Evolutionary conservation across 352 stramenopile species (phyloP).

Genomic region (Phytophthora cryptogea): DNA sequence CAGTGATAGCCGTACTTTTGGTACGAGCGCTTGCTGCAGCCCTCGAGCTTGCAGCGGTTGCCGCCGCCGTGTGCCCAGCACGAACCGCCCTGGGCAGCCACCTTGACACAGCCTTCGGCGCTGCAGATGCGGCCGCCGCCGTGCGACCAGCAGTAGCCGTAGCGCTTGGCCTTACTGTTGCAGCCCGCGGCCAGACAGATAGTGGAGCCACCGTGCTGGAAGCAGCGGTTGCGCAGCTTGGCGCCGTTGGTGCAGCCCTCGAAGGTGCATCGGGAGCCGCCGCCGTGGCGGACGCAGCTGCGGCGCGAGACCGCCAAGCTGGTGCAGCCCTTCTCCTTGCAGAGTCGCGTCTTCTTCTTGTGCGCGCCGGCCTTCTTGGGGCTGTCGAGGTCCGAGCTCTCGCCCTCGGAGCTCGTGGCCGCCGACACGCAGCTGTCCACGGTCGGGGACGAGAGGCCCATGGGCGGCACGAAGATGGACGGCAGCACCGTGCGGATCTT

Average conservation of each 20-base stretch:
- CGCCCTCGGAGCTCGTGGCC: slow-evolving; percentile 32
- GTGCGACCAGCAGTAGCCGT: slow-evolving; percentile 83
- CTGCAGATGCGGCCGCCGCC: slow-evolving; percentile 76
- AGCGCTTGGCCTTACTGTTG: slow-evolving; percentile 77
- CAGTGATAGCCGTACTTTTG: slow-evolving; percentile 80
- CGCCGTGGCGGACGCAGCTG: slow-evolving; percentile 63
- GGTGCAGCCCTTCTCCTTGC: slow-evolving; percentile 67
- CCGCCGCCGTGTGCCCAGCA: slow-evolving; percentile 76
- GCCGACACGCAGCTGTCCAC: slow-evolving; percentile 19
- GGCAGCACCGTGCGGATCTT: slow-evolving; percentile 19
- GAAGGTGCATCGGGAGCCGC: slow-evolving; percentile 58
- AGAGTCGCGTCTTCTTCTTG: slow-evolving; percentile 61
- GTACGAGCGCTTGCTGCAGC: slow-evolving; percentile 74
- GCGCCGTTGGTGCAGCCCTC: slow-evolving; percentile 68
- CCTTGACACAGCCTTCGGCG: slow-evolving; percentile 57
- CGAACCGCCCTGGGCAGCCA: slow-evolving; percentile 65
- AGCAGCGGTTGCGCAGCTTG: slow-evolving; percentile 78
- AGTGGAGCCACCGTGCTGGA: slow-evolving; percentile 77
- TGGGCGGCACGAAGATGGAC: slow-evolving; percentile 23
- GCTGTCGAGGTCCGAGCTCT: slow-evolving; percentile 40
- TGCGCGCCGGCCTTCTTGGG: slow-evolving; percentile 14
- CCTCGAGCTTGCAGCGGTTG: slow-evolving; percentile 68
- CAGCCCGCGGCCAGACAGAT: slow-evolving; percentile 68
- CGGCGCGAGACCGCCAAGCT: slow-evolving; percentile 63
- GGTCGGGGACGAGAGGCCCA: slow-evolving; percentile 19